Base-by-base conservation (phyloP, 2,329 filamentous ascomycete species). In the Monilinia laxa region DNA sequence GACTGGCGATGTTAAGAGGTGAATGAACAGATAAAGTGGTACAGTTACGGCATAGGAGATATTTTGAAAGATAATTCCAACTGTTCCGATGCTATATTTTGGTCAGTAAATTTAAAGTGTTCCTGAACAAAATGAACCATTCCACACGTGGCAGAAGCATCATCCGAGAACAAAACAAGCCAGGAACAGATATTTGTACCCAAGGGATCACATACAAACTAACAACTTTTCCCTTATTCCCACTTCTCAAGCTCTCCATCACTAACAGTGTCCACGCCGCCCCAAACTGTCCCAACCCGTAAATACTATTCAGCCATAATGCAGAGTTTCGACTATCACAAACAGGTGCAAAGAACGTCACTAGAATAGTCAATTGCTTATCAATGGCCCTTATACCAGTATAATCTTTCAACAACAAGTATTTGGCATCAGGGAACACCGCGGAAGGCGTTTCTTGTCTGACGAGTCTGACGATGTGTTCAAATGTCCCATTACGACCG, bases 201-300 rank as follows among this genome's bases (percentile, higher is more conserved):
- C 45, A 60, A 16, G 12, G 45, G 4, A 25, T 20, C 12, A 74
- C 79, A 65, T 77, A 82, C 80, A 78, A 80, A 47, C 78, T 78
- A 52, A 79, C 74, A 23, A 79, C 63, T 7, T 75, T 80, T 60
- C 79, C 75, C 16, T 75, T 71, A 71, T 83, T 82, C 0, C 81
- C 81, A 23, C 71, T 72, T 53, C 82, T 75, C 74, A 81, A 77
- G 14, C 79, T 76, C 69, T 84, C 82, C 65, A 83, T 73, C 2
- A 77, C 73, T 31, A 83, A 66, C 45, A 76, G 62, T 11, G 70
- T 70, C 72, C 73, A 75, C 1, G 64, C 71, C 3, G 69, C 73
- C 3, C 73, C 73, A 51, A 75, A 73, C 54, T 76, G 75, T 5
- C 74, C 74, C 12, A 70, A 56, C 9, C 71, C 71, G 56, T 70